Evolutionary conservation across 768 basidiomycete genomes (phyloP), one percentile per base, ranked within the genome.

Genomic region (Tulasnella sp.): DNA sequence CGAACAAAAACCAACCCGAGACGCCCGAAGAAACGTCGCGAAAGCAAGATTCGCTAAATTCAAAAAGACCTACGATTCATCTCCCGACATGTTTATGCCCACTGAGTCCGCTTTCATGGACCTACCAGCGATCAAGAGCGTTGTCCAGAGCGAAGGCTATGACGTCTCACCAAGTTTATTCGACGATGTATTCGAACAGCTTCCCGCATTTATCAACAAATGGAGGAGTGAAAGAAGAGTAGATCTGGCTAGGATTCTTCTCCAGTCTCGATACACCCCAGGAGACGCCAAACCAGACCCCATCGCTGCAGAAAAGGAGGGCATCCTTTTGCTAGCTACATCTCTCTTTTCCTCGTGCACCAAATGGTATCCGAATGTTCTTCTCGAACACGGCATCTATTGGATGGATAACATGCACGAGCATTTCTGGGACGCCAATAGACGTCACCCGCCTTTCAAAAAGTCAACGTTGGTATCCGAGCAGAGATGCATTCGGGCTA

Each of bases 141-240:
- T 35, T 5, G 42, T 73, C 71, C 29, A 73, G 15, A 11, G 29
- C 3, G 71, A 73, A 0, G 40, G 37, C 11, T 18, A 29, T 13
- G 46, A 42, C 11, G 71, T 73, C 11, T 42, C 71, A 0, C 40
- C 40, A 32, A 73, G 26, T 11, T 42, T 48, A 15, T 73, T 73
- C 29, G 71, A 73, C 26, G 71, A n/a, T 2, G 40, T 15, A 10
- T 42, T 42, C 23, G 71, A 73, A 1, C 5, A 23, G 7, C 71
- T 73, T 11, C n/a, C 40, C 15, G 32, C 32, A 3, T 15, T 73
- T 16, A 10, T 73, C 4, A 29, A 42, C 46, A 39, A 42, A 18
- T 73, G 71, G 71, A 73, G 71, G 46, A 73, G 39, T 6, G 71
- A 73, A 37, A 11, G 71, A 42, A 73, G 71, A 15, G 10, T 42